phyloP scores from a whole-genome alignment of 1,284 basidiomycete genomes.

The Xerocomus nothofagi region DNA sequence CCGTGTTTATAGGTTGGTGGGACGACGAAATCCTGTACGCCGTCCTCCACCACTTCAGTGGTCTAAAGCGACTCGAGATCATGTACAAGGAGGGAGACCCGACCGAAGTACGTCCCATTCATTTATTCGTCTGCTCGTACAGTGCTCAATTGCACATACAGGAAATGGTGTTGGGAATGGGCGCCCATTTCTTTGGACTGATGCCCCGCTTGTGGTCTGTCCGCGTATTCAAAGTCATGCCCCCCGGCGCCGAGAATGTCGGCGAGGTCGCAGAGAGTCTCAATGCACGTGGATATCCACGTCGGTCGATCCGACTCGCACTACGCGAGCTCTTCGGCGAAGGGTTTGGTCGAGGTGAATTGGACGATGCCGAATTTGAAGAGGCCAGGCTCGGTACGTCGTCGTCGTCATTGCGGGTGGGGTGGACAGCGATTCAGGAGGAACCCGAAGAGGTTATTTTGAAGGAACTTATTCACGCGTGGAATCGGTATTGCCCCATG shows the following conservation, averaged over 20 bases:
- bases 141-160: not conserved
- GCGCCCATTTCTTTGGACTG: constrained; percentile 32
- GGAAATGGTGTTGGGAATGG: constrained; percentile 34
- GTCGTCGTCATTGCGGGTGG: not conserved
- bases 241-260: constrained; percentile 11
- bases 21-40: constrained; percentile 34
- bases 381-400: constrained; percentile 11
- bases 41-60: constrained; percentile 26
- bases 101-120: constrained; percentile 21
- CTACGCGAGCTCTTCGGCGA: constrained; percentile 19
- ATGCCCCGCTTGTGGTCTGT: constrained; percentile 30
- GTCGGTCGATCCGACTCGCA: constrained; percentile 9
- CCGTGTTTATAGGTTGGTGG: constrained; percentile 30
- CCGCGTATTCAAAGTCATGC: constrained; percentile 29
- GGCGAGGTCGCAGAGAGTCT: constrained; percentile 8
- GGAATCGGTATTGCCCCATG: constrained; percentile 32
- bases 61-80: constrained; percentile 26
- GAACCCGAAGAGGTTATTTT: constrained; percentile 16
- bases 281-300: constrained; percentile 14
- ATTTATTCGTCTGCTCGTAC: not conserved
- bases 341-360: constrained; percentile 13
- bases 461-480: constrained; percentile 30
- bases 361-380: constrained; percentile 26
- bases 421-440: not conserved
- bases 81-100: constrained; percentile 34